These are phyloP conservation scores for Penicillium flavigenum DNA, from an alignment of 495 filamentous ascomycete genomes.

Conservation along the genomic window DNA sequence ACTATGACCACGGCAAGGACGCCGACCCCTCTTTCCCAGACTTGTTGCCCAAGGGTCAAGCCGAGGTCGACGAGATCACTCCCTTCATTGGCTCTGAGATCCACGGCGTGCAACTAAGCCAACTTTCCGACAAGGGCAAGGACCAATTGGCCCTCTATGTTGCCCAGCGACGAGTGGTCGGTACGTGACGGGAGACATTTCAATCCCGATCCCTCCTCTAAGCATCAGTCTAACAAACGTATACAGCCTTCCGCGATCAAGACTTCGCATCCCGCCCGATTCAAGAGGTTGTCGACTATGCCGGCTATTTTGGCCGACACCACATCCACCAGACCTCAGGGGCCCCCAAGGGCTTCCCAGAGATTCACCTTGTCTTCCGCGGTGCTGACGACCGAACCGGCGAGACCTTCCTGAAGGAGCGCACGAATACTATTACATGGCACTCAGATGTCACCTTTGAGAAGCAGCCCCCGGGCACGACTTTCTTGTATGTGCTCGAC, in stretches of 20 bases:
- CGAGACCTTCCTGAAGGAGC: constrained; percentile 50
- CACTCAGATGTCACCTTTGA: constrained; percentile 67
- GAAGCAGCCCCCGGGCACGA: constrained; percentile 63
- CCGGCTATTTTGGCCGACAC: constrained; percentile 61
- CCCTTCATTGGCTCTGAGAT: constrained; percentile 58
- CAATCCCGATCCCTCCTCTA: not conserved
- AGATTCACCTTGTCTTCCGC: constrained; percentile 62
- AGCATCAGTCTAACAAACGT: not conserved
- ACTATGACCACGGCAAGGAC: constrained; percentile 51
- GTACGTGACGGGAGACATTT: constrained; percentile 22
- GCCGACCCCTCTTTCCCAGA: constrained; percentile 54
- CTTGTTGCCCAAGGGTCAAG: constrained; percentile 46
- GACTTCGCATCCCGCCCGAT: constrained; percentile 59
- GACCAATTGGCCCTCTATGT: constrained; percentile 59
- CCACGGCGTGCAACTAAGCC: constrained; percentile 54
- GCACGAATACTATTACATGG: constrained; percentile 61
- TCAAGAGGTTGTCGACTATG: constrained; percentile 54
- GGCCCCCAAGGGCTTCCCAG: constrained; percentile 57
- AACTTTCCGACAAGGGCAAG: constrained; percentile 51
- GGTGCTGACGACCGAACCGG: constrained; percentile 52
- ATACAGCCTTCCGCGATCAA: constrained; percentile 58
- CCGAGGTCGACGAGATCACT: constrained; percentile 47
- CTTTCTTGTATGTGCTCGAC: constrained; percentile 63
- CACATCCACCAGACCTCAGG: constrained; percentile 64
- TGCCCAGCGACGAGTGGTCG: constrained; percentile 58